Evolutionary conservation across 306 rosid species (phyloP).

Genomic region (Ammopiptanthus mongolicus): DNA sequence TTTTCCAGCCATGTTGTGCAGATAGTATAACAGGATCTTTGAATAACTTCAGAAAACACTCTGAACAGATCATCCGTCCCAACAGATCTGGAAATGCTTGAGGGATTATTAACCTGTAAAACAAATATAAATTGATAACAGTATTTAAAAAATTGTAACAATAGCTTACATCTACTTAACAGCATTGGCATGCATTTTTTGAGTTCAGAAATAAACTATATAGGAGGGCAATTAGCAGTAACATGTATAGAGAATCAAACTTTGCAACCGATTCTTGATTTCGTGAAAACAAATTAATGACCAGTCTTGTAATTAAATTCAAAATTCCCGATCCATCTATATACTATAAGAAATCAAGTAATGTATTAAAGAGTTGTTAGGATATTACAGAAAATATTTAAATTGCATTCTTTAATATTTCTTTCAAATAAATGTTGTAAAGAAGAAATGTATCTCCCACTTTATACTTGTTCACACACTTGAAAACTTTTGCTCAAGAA

Average conservation of each 20-base stretch:
- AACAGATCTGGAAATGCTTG: conserved; percentile 33
- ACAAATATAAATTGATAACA: neutral
- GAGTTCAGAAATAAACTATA: neutral
- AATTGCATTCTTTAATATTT: neutral
- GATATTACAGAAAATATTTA: neutral
- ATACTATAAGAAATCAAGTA: neutral
- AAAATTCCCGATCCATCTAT: conserved; percentile 3
- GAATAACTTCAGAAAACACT: conserved; percentile 55
- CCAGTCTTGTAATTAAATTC: neutral
- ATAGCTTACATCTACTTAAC: neutral
- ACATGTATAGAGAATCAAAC: neutral
- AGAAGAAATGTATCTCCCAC: conserved; percentile 1
- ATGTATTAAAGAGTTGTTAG: neutral
- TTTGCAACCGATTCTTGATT: neutral
- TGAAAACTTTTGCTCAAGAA: neutral
- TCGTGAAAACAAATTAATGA: neutral
- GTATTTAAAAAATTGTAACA: neutral
- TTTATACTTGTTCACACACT: neutral
- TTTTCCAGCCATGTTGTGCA: conserved; percentile 75
- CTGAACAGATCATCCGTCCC: conserved; percentile 40
- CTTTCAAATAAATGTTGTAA: conserved; percentile 4
- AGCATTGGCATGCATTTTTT: neutral
- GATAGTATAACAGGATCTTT: conserved; percentile 49
- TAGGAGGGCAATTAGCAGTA: neutral
- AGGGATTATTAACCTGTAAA: conserved; percentile 62